These are phyloP conservation scores for Jaltomata sinuosa DNA, from an alignment of 257 asterid genomes.

Conservation along the genomic window DNA sequence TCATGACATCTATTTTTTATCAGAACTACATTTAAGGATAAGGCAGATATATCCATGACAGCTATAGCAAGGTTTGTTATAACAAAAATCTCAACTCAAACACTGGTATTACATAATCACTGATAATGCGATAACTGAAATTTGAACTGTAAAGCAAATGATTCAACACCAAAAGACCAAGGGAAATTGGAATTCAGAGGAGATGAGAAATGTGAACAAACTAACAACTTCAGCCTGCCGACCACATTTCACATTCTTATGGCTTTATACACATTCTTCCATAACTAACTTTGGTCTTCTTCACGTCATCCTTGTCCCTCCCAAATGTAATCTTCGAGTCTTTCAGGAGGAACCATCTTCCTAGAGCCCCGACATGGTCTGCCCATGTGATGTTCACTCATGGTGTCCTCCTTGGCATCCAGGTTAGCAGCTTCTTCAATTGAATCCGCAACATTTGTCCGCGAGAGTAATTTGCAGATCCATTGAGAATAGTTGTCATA, in stretches of 20 bases:
- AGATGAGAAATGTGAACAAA: background rate
- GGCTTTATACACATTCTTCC: background rate
- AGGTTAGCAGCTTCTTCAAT: background rate
- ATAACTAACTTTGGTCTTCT: background rate
- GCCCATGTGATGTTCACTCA: background rate
- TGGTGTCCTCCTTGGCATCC: background rate
- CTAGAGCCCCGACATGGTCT: background rate
- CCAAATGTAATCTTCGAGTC: background rate
- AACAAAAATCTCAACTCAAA: background rate
- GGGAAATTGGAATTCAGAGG: background rate
- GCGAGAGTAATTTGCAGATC: background rate
- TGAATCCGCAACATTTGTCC: background rate
- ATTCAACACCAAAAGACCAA: background rate
- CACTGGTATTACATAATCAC: background rate
- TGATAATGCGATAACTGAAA: background rate
- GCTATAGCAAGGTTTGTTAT: background rate
- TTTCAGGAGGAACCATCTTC: background rate
- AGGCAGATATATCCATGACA: background rate
- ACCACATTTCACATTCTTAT: background rate
- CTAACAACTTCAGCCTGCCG: background rate
- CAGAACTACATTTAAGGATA: background rate
- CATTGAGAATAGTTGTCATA: background rate
- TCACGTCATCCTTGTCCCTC: background rate
- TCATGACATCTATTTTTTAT: background rate
- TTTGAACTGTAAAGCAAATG: background rate